Base-by-base conservation (phyloP, 352 stramenopile genomes). In the Phytophthora kernoviae region DNA sequence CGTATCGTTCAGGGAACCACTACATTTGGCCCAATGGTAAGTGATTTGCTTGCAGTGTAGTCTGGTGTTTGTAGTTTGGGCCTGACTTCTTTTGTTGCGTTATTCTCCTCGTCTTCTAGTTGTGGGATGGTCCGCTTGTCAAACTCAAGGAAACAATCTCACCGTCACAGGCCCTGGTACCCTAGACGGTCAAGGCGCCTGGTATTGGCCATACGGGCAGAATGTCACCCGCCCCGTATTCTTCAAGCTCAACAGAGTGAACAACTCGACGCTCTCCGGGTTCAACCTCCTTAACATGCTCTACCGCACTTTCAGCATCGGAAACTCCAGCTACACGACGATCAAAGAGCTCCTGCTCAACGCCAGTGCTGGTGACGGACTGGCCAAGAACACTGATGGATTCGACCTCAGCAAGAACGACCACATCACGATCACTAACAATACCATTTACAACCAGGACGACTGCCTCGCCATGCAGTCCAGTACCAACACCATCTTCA, bases 121-220 rank as follows among this genome's bases (percentile, higher is more conserved):
- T 65, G 2, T 77, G 63, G 63, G 52, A 48, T 41, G 68, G 68
- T 3, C 68, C 63, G 22, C 59, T 74, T 2, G 33, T 77, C 17
- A 44, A 65, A 15, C 54, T 77, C 50, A 65, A 40, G 68, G 63
- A 37, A 64, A 43, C 11, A 60, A 68, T 34, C 49, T 79, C 39
- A 68, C 49, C 17, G 61, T 77, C 32, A 46, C 49, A 20, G 69
- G 69, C 14, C 22, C 64, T 2, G 69, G 69, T 6, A 71, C 57
- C 3, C 62, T 78, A 2, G 69, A 78, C 22, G 69, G 65, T 15
- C 60, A 78, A 27, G 65, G 69, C 18, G 42, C 47, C 2, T 72
- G 58, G 64, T 77, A 77, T 46, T 77, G 69, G 65, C 47, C 59
- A 2, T 57, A 78, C 20, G 59, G 58, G 2, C 47, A 62, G 34